phyloP scores from a whole-genome alignment of 345 rosid species.

The Murraya koenigii region DNA sequence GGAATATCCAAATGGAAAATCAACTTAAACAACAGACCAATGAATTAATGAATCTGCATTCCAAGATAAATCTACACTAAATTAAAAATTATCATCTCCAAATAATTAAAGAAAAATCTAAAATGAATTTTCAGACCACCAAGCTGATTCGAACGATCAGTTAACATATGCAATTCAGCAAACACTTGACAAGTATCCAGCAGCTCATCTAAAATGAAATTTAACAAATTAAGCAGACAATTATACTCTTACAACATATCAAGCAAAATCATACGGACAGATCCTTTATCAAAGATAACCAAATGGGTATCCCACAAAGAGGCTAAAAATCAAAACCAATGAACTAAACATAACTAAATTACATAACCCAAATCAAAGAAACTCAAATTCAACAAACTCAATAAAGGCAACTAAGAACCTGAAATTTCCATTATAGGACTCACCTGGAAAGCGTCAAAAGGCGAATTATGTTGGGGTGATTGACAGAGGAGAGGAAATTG shows the following conservation, averaged over 20 bases:
- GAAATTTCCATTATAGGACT: not conserved
- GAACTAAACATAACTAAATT: no score
- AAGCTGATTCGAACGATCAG: not conserved
- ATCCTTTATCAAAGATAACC: no score
- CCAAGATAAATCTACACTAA: not conserved
- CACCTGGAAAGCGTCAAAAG: conserved; percentile 48
- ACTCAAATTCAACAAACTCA: no score
- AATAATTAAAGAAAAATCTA: no score
- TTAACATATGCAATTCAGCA: not conserved
- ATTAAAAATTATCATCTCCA: not conserved
- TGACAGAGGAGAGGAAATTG: conserved; percentile 51
- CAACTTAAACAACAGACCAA: not conserved
- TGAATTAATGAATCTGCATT: not conserved
- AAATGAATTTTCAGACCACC: no score
- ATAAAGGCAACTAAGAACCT: not conserved
- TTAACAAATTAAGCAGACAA: not conserved
- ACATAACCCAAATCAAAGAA: no score
- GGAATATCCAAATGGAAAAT: not conserved
- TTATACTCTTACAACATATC: no score
- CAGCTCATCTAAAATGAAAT: not conserved
- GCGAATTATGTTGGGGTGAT: conserved; percentile 62
- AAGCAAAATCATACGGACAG: no score
- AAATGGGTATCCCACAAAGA: no score
- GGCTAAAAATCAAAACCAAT: no score
- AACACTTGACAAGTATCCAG: not conserved